Base-by-base conservation (phyloP, 257 asterid species). In the Cordia subcordata region DNA sequence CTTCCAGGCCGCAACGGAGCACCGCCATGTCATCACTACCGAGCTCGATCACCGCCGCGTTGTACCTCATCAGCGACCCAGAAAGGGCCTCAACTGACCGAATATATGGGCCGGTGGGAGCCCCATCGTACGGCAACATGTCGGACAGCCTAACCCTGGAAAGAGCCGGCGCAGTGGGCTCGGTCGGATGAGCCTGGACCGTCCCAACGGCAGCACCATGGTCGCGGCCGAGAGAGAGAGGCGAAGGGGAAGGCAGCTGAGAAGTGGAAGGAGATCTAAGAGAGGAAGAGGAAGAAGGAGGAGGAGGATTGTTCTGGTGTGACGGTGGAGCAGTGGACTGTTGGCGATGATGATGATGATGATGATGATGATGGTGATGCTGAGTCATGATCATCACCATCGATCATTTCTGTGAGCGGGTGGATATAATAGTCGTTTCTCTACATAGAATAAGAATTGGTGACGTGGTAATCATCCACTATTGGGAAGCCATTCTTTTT, bases 41-140 rank as follows among this genome's bases (percentile, higher is more conserved):
- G 6, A 92, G 86, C 77, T 86, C 94, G 63, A 92, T 81, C 22
- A 92, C 83, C 0, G 95, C 99, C 9, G 99, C 96, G 85, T 88
- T 92, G 80, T 81, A 77, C 77, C 96, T 78, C 80, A 65, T 74
- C 66, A 92, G 95, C 35, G 99, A 92, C 55, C 84, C 66, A 10
- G 97, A 86, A 67, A 92, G 65, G 54, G 88, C 76, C 55, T 88
- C 97, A 32, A 88, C 86, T 18, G 99, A 94, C 62, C 81, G 76
- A 0, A 72, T 8, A 62, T 88, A 84, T 58, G 86, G 59, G 19
- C 72, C 72, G 60, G 60, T 62, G 33, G 97, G 89, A 53, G 95
- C 83, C 63, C 99, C 99, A 63, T 92, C 99, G 61, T 84, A 82
- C 57, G 96, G 85, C 50, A 77, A 73, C 37, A 92, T 78, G 66